A percentile compares a stretch with the other conserved stretches of the same genome.
Evolutionary conservation across 306 rosid species (phyloP).

Genomic region (Glycine latifolia): DNA sequence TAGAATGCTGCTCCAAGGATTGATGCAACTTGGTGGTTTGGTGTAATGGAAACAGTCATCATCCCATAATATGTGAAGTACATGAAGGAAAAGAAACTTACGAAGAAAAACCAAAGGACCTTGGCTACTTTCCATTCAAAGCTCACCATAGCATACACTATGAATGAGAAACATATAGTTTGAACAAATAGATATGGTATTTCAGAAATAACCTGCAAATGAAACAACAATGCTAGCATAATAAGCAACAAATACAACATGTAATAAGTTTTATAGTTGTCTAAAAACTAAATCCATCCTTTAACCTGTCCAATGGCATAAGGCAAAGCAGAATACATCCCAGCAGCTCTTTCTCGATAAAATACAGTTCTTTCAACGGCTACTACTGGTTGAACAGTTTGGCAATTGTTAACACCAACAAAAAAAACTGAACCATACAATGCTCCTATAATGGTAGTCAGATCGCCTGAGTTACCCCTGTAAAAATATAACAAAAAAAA

Average conservation of each 20-base stretch:
- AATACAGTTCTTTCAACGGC: slow-evolving; percentile 86
- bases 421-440: slow-evolving; percentile 79
- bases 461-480: slow-evolving; percentile 64
- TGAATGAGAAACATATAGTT: slow-evolving; percentile 62
- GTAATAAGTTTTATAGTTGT: background rate
- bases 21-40: slow-evolving; percentile 92
- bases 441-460: slow-evolving; percentile 76
- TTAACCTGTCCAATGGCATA: slow-evolving; percentile 88
- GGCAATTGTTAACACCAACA: slow-evolving; percentile 82
- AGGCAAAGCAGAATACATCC: slow-evolving; percentile 91
- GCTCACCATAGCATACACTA: slow-evolving; percentile 86
- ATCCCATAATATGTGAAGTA: slow-evolving; percentile 98
- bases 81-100: slow-evolving; percentile 85
- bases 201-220: slow-evolving; percentile 75
- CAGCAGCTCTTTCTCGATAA: slow-evolving; percentile 92
- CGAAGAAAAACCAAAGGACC: slow-evolving; percentile 85
- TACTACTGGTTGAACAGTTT: slow-evolving; percentile 85
- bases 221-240: slow-evolving; percentile 25
- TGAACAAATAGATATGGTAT: slow-evolving; percentile 77
- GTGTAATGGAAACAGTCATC: slow-evolving; percentile 97
- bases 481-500: slow-evolving; percentile 4
- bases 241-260: background rate
- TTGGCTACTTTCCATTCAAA: slow-evolving; percentile 80
- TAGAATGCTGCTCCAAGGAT: slow-evolving; percentile 87
- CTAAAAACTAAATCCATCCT: background rate